A percentile compares a stretch with the other conserved stretches of the same genome.
These are phyloP conservation scores for Hymenoscyphus fructigenus DNA, from an alignment of 2,329 filamentous ascomycete species.

Conservation along the genomic window DNA sequence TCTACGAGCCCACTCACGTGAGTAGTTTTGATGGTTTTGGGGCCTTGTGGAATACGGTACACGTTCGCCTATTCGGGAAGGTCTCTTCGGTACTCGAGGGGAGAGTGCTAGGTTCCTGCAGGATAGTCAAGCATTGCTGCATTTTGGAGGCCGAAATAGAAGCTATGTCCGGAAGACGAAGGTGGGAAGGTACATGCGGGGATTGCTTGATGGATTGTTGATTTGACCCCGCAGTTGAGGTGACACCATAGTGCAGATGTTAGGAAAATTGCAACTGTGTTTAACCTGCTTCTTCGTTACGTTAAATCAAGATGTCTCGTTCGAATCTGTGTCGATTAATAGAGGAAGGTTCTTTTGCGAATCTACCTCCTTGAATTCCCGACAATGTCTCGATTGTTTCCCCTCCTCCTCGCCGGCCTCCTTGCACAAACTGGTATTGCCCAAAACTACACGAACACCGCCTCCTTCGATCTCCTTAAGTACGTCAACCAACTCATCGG, in stretches of 20 bases:
- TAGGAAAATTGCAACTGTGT: background rate
- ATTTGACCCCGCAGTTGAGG: slow-evolving; percentile 8
- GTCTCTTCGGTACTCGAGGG: slow-evolving; percentile 5
- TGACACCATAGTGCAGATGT: background rate
- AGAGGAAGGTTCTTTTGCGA: background rate
- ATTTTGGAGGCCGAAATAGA: background rate
- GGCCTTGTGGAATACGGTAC: background rate
- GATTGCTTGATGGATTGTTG: background rate
- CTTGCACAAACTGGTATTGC: background rate
- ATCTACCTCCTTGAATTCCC: background rate
- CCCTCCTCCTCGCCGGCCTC: background rate
- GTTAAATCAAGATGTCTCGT: background rate
- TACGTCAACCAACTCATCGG: slow-evolving; percentile 9
- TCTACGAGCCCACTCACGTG: background rate
- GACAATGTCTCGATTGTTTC: background rate
- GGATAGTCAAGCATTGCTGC: background rate
- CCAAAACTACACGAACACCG: background rate
- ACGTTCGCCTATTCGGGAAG: background rate
- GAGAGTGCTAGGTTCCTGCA: slow-evolving; percentile 7
- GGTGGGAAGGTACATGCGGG: background rate
- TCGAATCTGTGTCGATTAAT: background rate
- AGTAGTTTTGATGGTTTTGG: background rate
- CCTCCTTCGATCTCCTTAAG: slow-evolving; percentile 1
- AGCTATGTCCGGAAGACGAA: slow-evolving; percentile 1
- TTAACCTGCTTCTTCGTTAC: background rate